phyloP scores from a whole-genome alignment of 2,329 filamentous ascomycete genomes.

The Pseudocercospora macadamiae region DNA sequence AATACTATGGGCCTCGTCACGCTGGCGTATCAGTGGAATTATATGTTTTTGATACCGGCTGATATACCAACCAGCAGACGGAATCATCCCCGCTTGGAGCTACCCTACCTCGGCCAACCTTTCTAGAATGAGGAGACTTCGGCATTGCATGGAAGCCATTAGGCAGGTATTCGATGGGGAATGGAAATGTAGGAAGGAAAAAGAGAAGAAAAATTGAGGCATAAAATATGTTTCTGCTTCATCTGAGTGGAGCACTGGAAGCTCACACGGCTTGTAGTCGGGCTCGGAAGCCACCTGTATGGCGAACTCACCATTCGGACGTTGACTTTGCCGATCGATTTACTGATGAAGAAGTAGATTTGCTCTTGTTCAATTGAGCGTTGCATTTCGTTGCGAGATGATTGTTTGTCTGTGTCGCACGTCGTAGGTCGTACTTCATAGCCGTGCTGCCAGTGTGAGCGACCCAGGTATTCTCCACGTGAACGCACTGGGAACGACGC shows the following conservation, averaged over 20 bases:
- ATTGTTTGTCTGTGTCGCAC: too few relatives aligned
- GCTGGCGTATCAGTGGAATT: not conserved
- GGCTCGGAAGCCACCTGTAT: not conserved
- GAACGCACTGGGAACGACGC: too few relatives aligned
- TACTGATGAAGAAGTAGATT: too few relatives aligned
- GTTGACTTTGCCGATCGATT: too few relatives aligned
- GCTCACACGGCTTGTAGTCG: not conserved
- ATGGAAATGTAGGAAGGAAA: not conserved
- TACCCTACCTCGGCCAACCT: constrained; percentile 2
- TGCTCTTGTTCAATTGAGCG: too few relatives aligned
- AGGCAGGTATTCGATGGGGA: not conserved
- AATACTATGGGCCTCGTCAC: not conserved
- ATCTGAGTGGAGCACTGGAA: not conserved
- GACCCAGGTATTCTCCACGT: too few relatives aligned
- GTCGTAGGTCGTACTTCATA: too few relatives aligned
- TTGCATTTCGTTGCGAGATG: not conserved
- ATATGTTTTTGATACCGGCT: not conserved
- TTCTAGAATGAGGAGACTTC: not conserved
- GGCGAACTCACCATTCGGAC: too few relatives aligned
- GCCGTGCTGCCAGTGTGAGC: too few relatives aligned
- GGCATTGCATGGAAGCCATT: not conserved
- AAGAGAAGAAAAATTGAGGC: too few relatives aligned
- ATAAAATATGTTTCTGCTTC: not conserved
- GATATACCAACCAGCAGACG: not conserved
- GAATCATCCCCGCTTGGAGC: not conserved